Base-by-base conservation (phyloP, 177 flowering plant genomes). In the Vitis hybrid region DNA sequence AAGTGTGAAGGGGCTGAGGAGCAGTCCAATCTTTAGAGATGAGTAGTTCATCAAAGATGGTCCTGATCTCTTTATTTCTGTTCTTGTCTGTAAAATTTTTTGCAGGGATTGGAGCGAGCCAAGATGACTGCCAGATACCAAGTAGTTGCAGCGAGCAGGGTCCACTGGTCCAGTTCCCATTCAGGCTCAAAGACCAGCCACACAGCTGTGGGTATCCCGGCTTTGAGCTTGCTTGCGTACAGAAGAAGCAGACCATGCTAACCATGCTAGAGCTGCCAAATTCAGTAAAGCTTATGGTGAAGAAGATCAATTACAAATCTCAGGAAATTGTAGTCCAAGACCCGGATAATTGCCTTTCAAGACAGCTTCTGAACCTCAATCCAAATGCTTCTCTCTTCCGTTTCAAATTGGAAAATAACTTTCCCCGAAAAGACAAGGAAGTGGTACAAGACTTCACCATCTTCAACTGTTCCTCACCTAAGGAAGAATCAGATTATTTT, bases 261-360 rank as follows among this genome's bases (percentile, higher is more conserved):
- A 69, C 82, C 0, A 14, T 81, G 12, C 69, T 84, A 1, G 58
- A 56, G 16, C 76, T 80, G 3, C 80, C 83, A 1, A 10, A n/a
- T 6, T 66, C 75, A 2, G 81, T 77, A 0, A 63, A 69, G 1
- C 75, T 79, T 61, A 10, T 51, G 0, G 83, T 86, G 5, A 51
- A 48, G 3, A 50, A n/a, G 5, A 86, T 86, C 5, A 21, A 73
- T 18, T 84, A 84, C 73, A 11, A 8, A 0, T 1, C 68, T 1
- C 80, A 79, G 62, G 50, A 29, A 0, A 59, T 86, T 9, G n/a
- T 6, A 7, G 48, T 78, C 59, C 31, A 56, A 15, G 81, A 82
- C 16, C 77, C 82, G 8, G 51, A 72, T 10, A 13, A 59, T n/a
- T 85, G 90, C 66, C 79, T 77, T 1, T 82, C 80, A 0, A 51